A percentile compares a stretch with the other conserved stretches of the same genome.
Evolutionary conservation across 2,329 filamentous ascomycete species (phyloP).

Genomic region (Botryotinia calthae): DNA sequence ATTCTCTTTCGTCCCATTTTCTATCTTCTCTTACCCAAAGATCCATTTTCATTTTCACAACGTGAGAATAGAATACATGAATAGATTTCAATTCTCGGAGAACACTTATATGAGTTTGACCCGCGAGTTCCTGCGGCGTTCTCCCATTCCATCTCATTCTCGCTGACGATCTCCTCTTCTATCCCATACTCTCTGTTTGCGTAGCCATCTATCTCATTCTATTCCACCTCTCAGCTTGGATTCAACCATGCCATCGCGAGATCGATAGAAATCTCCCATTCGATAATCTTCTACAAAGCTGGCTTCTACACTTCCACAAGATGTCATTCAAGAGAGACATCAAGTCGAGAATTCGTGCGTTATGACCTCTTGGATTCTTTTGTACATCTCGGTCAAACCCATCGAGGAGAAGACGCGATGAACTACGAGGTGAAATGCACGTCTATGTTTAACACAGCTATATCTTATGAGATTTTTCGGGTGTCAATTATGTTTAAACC

Average conservation of each 20-base stretch:
- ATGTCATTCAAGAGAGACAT: neutral
- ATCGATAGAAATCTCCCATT: neutral
- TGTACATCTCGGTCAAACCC: neutral
- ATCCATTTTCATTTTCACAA: no score
- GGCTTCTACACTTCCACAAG: neutral
- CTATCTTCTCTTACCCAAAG: no score
- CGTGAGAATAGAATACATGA: neutral
- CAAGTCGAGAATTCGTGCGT: accelerated
- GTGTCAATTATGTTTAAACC: accelerated
- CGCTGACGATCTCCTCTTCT: neutral
- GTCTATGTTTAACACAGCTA: neutral
- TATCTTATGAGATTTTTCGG: neutral
- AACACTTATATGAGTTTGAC: no score
- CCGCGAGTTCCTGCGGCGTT: accelerated
- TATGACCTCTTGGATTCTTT: neutral
- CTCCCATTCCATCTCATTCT: neutral
- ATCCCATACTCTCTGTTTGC: neutral
- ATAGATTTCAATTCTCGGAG: no score
- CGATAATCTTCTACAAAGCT: neutral
- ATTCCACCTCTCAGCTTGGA: neutral
- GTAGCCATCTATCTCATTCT: neutral
- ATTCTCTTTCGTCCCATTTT: no score
- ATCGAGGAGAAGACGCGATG: neutral
- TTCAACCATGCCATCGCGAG: no score
- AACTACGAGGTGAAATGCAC: accelerated